Percentiles rank a stretch among this genome's conserved stretches.
These are phyloP conservation scores for Microsporum audouinii DNA, from an alignment of 2,329 filamentous ascomycete genomes.

Conservation along the genomic window DNA sequence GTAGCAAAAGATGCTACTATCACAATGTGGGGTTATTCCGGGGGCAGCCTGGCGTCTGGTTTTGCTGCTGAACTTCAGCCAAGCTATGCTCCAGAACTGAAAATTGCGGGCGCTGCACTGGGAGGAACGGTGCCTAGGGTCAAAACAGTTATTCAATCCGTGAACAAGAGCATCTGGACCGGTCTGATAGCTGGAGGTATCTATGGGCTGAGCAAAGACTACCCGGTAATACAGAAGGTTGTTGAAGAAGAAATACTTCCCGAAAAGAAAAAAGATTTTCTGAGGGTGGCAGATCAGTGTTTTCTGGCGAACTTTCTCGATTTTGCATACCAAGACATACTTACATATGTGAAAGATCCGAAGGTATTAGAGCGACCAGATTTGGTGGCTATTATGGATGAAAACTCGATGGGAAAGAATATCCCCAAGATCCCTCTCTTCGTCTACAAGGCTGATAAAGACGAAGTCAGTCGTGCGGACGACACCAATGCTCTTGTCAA, in stretches of 20 bases:
- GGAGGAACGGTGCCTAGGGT: constrained; percentile 40
- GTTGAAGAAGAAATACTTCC: constrained; percentile 14
- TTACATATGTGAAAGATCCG: constrained; percentile 15
- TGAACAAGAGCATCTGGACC: constrained; percentile 24
- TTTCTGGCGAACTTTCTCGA: constrained; percentile 15
- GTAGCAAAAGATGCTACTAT: constrained; percentile 25
- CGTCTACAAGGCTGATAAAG: constrained; percentile 40
- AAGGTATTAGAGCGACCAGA: constrained; percentile 13
- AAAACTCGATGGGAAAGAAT: constrained; percentile 28
- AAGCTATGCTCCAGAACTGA: constrained; percentile 42
- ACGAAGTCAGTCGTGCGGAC: constrained; percentile 35
- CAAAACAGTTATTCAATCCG: constrained; percentile 25
- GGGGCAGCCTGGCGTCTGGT: constrained; percentile 41
- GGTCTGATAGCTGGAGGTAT: constrained; percentile 28
- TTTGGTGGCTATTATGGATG: constrained; percentile 14
- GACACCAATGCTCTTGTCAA: constrained; percentile 37
- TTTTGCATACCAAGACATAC: constrained; percentile 18
- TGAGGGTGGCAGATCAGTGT: constrained; percentile 17
- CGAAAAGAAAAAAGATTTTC: constrained; percentile 15
- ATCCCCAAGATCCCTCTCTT: constrained; percentile 39
- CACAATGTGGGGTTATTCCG: constrained; percentile 47
- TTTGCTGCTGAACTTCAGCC: constrained; percentile 42
- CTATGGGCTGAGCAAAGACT: constrained; percentile 21
- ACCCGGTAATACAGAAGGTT: constrained; percentile 15
- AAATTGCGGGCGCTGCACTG: constrained; percentile 39